Base-by-base conservation (phyloP, 2,329 filamentous ascomycete species). In the Thielaviopsis populi region DNA sequence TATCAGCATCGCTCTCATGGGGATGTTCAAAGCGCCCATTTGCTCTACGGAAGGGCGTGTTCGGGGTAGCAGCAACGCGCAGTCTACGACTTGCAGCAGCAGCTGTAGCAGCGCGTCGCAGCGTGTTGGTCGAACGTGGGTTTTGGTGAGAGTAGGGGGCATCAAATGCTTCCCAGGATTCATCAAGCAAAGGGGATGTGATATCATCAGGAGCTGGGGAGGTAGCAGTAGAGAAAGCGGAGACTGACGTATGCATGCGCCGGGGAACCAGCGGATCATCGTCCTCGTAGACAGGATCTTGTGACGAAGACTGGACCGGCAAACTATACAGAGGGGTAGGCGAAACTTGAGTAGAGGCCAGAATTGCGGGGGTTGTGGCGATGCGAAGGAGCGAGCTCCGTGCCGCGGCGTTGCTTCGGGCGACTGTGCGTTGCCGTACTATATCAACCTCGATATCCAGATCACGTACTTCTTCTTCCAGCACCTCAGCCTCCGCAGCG, bases 1-100 rank as follows among this genome's bases (percentile, higher is more conserved):
- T 89, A 69, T 94, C 89, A 3, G 89, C 88, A 71, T 94, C 89
- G 67, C 88, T 92, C 73, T 94, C 89, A 72, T 94, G 88, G 3
- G 89, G 89, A 68, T 90, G 80, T 69, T 91, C 86, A 50, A 82
- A 78, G 50, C 85, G 79, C 6, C 85, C 84, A 72, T 89, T 85
- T 15, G 86, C 85, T 56, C 86, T 81, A 54, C 84, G 81, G 70
- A 87, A 88, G 68, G 85, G 75, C 56, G 84, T 78, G 46, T 75
- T 78, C 1, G 83, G 76, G 69, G 77, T 75, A 62, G 80, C 74
- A 48, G 82, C 75, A 59, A 79, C 76, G 68, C 83, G 83, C 59
- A 87, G 79, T 27, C 83, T 81, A 63, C 87, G 83, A 68, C 84
- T 90, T 13, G 83, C 83, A 40, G 88, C 87, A 22, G 87, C 88